Conservation (phyloP, 805 yeast genomes). For the Brettanomyces anomalus region DNA sequence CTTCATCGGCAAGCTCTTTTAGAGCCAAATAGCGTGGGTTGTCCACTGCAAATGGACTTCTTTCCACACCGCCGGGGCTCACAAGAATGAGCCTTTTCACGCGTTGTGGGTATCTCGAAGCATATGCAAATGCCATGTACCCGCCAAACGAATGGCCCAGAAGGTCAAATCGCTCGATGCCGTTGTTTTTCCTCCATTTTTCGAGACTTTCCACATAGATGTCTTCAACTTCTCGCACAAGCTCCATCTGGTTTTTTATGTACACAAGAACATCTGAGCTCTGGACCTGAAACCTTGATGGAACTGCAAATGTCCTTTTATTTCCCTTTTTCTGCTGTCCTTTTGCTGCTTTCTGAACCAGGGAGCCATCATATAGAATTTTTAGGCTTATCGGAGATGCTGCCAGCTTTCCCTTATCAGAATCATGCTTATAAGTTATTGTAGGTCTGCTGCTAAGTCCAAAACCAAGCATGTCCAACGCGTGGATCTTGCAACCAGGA, state of each 20-base stretch:
- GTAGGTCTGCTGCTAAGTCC: slow-evolving; percentile 44
- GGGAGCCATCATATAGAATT: slow-evolving; percentile 14
- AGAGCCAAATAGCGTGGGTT: slow-evolving; percentile 23
- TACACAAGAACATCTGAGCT: slow-evolving; percentile 9
- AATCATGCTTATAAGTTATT: slow-evolving; percentile 16
- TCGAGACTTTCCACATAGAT: slow-evolving; percentile 55
- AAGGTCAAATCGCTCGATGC: slow-evolving; percentile 46
- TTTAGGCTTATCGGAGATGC: slow-evolving; percentile 17
- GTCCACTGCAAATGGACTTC: slow-evolving; percentile 52
- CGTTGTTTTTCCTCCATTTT: slow-evolving; percentile 46
- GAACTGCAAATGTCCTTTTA: slow-evolving; percentile 5
- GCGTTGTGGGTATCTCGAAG: slow-evolving; percentile 46
- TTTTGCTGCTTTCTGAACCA: slow-evolving; percentile 4
- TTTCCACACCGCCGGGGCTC: slow-evolving; percentile 75
- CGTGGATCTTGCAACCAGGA: slow-evolving; percentile 23
- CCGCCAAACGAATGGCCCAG: slow-evolving; percentile 81
- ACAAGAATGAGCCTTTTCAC: slow-evolving; percentile 49
- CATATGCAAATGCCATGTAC: slow-evolving; percentile 56
- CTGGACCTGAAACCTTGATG: slow-evolving; percentile 1
- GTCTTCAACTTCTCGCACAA: slow-evolving; percentile 38
- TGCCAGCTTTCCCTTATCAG: slow-evolving; percentile 4
- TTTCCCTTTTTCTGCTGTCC: slow-evolving; percentile 4
- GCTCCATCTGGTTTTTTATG: slow-evolving; percentile 27
- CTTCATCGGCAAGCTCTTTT: slow-evolving; percentile 2
- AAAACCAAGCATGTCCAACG: slow-evolving; percentile 44